Evolutionary conservation across 2,329 filamentous ascomycete species (phyloP).

Genomic region (Aspergillus ochraceus): DNA sequence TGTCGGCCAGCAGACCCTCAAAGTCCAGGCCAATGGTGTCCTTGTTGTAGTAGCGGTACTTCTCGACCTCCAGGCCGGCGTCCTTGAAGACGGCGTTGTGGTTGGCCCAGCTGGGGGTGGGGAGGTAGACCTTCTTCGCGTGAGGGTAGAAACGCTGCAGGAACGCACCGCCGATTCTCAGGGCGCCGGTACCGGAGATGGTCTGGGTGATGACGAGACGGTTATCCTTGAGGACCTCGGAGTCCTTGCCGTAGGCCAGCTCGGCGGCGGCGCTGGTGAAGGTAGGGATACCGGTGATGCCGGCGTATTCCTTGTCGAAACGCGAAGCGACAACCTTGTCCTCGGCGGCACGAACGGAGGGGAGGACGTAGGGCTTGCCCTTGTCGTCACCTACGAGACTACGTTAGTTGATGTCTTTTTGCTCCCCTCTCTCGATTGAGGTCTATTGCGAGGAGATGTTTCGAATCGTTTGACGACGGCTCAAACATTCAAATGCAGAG

Average conservation of each 20-base stretch:
- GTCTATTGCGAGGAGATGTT: not conserved
- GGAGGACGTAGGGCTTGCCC: conserved; percentile 97
- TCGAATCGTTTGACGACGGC: not conserved
- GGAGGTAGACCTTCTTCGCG: conserved; percentile 95
- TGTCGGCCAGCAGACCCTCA: conserved; percentile 84
- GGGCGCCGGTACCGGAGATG: conserved; percentile 95
- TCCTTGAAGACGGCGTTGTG: conserved; percentile 96
- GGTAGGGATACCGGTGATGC: conserved; percentile 91
- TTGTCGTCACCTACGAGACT: conserved; percentile 69
- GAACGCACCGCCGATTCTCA: conserved; percentile 93
- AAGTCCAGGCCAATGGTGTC: conserved; percentile 98
- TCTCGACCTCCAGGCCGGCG: conserved; percentile 83
- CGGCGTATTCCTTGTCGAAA: conserved; percentile 96
- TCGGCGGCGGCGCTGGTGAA: conserved; percentile 91
- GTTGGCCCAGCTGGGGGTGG: conserved; percentile 96
- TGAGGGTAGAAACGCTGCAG: conserved; percentile 86
- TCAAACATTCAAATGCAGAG: not conserved
- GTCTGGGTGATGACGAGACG: conserved; percentile 92
- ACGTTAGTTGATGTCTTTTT: not conserved
- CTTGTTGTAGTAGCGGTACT: conserved; percentile 99
- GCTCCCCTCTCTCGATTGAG: not conserved
- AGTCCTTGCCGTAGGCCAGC: conserved; percentile 85
- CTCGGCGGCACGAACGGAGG: conserved; percentile 87
- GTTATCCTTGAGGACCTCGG: conserved; percentile 68
- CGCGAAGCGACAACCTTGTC: conserved; percentile 74